Evolutionary conservation across 768 basidiomycete genomes (phyloP).

Genomic region (Mycena sanguinolenta): DNA sequence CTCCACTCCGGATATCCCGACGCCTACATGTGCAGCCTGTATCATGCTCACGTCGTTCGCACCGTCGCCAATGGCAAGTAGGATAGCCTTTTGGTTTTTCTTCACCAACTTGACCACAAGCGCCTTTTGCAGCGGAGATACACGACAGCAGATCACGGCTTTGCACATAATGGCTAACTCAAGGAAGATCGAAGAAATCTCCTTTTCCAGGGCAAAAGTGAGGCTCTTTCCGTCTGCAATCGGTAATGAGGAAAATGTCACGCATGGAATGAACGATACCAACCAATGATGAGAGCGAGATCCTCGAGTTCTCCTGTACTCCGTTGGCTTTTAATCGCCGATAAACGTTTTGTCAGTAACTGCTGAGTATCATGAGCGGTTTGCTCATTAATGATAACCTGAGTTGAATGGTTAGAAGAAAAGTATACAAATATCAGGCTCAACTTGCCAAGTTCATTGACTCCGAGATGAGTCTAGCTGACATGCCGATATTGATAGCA

Average conservation of each 20-base stretch:
- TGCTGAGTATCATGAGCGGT: slow-evolving; percentile 85
- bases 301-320: slow-evolving; percentile 95
- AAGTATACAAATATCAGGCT: not conserved
- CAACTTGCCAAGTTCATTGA: slow-evolving; percentile 94
- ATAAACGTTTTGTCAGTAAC: slow-evolving; percentile 88
- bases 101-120: slow-evolving; percentile 99
- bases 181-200: slow-evolving; percentile 88
- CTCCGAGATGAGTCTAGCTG: slow-evolving; percentile 96
- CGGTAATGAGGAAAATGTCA: slow-evolving; percentile 24
- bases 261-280: slow-evolving; percentile 31
- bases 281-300: slow-evolving; percentile 94
- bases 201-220: slow-evolving; percentile 93
- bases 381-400: slow-evolving; percentile 97
- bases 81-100: slow-evolving; percentile 92
- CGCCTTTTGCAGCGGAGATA: slow-evolving; percentile 97
- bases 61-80: slow-evolving; percentile 98
- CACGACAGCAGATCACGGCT: slow-evolving; percentile 98
- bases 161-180: slow-evolving; percentile 99
- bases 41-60: slow-evolving; percentile 99
- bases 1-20: slow-evolving; percentile 98
- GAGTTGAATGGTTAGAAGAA: slow-evolving; percentile 16
- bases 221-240: slow-evolving; percentile 92
- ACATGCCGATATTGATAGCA: slow-evolving; percentile 99
- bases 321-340: slow-evolving; percentile 93
- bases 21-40: slow-evolving; percentile 97